Evolutionary conservation across 2,329 filamentous ascomycete genomes (phyloP).

Genomic region (Sporothrix inflata): DNA sequence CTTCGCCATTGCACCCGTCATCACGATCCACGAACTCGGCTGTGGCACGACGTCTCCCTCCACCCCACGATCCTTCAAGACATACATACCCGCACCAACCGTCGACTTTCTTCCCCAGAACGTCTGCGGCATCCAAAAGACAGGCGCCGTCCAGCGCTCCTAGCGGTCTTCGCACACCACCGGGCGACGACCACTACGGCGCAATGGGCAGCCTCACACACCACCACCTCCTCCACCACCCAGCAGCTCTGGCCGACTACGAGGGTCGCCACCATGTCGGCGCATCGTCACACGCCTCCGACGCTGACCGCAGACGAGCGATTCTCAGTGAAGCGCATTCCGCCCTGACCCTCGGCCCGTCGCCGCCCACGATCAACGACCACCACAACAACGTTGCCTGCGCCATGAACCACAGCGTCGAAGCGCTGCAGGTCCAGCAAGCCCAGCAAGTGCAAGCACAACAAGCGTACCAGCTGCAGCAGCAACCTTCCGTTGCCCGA

Average conservation of each 20-base stretch:
- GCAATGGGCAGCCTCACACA: constrained; percentile 41
- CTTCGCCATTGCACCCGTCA: constrained; percentile 33
- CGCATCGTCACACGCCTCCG: constrained; percentile 28
- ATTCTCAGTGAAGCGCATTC: constrained; percentile 33
- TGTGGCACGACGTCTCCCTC: constrained; percentile 10
- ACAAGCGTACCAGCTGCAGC: not conserved
- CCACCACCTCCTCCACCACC: constrained; percentile 32
- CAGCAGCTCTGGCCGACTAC: constrained; percentile 39
- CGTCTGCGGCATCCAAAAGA: not conserved
- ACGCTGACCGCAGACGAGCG: constrained; percentile 34
- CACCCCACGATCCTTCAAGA: not conserved
- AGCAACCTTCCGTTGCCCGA: not conserved
- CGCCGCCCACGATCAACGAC: not conserved
- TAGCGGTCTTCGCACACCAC: constrained; percentile 39
- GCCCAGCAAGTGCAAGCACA: not conserved
- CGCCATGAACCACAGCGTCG: constrained; percentile 5
- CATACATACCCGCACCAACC: not conserved
- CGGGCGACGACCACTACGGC: constrained; percentile 37
- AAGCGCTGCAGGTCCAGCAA: not conserved
- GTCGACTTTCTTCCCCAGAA: not conserved
- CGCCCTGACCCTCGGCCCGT: constrained; percentile 20
- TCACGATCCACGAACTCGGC: constrained; percentile 13
- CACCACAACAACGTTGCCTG: constrained; percentile 37
- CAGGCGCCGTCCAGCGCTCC: not conserved
- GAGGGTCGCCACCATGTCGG: constrained; percentile 34